Conservation (phyloP, 306 rosid species). For the Quercus glauca region DNA sequence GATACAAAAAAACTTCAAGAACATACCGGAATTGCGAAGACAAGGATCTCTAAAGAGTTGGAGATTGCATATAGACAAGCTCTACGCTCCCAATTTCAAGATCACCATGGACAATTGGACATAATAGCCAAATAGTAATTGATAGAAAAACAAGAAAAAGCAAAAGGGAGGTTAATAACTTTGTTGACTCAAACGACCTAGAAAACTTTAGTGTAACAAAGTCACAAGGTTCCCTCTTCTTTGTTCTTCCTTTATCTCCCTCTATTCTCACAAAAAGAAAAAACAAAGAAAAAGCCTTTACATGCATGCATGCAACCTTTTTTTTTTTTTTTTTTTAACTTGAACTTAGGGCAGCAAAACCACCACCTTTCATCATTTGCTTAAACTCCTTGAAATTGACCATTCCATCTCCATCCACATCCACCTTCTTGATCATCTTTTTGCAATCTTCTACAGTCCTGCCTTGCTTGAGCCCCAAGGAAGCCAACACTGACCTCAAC, state of each 20-base stretch:
- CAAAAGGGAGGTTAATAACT: no score
- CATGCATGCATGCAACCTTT: background rate
- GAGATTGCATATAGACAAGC: no score
- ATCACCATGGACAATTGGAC: no score
- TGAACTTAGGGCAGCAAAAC: background rate
- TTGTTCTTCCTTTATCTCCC: background rate
- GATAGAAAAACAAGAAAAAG: no score
- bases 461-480: background rate
- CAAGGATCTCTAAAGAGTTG: no score
- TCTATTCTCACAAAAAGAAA: background rate
- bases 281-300: background rate
- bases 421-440: background rate
- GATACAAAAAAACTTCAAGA: no score
- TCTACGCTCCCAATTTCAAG: no score
- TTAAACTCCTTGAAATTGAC: constrained; percentile 6
- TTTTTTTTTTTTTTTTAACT: background rate
- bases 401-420: background rate
- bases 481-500: constrained; percentile 1
- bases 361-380: constrained; percentile 6
- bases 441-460: constrained; percentile 1
- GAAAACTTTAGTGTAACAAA: no score
- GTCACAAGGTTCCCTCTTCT: background rate
- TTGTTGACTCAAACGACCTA: no score
- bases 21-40: no score
- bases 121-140: no score